Evolutionary conservation across 257 asterid species (phyloP), one percentile per base, ranked within the genome.

Genomic region (Cordia subcordata): DNA sequence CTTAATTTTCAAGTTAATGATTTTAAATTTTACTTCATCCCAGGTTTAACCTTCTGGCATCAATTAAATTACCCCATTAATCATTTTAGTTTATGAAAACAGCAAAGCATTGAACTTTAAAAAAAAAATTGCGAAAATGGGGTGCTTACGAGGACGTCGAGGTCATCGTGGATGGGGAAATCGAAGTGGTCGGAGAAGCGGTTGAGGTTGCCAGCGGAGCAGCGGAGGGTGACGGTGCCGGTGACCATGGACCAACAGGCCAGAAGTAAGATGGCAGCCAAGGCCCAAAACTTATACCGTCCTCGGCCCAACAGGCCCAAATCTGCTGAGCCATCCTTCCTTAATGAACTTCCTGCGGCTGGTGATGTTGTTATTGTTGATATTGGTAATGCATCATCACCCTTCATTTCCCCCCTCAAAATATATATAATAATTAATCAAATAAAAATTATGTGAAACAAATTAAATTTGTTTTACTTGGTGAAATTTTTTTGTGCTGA

Each of bases 231-330:
- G 62, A 83, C 87, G 22, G 96, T 79, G 44, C 96, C 96, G 72
- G 88, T 79, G 65, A 90, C 75, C 81, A 90, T 90, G 4, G 97
- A 87, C 96, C 96, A 90, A 68, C 87, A 87, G 4, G 97, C 96
- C 42, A 90, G 79, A 60, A 87, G 55, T 27, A 82, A 58, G 53
- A 90, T 90, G 27, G 79, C 90, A 5, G 80, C 80, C 62, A 85
- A 77, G 0, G 88, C 94, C 92, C 92, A 87, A 32, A 82, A 81
- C 50, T 82, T 90, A 76, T 87, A 90, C 10, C 96, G 85, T 57
- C 90, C 90, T 40, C 84, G 74, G 13, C 84, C 75, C 63, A 75
- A 73, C 14, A 66, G 17, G 62, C 44, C 11, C 33, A 71, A 60
- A 52, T 37, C 12, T 3, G 47, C 67, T 53, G 11, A 63, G 57